phyloP scores from a whole-genome alignment of 495 filamentous ascomycete genomes.

The Hyphodiscus hymeniophilus region DNA sequence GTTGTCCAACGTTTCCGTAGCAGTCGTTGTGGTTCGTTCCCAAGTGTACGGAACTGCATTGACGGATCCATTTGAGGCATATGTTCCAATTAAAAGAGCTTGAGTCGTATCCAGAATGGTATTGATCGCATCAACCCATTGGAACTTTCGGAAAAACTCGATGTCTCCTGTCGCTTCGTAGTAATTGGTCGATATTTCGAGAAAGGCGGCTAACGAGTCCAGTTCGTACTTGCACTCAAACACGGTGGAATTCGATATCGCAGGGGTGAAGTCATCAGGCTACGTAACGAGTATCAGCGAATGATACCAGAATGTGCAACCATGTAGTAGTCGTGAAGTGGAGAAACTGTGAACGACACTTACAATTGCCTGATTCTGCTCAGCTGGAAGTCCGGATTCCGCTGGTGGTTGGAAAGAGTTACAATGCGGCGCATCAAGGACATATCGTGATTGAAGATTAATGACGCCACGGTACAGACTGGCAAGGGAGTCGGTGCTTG shows the following conservation, averaged over 20 bases:
- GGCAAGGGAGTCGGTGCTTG: conserved; percentile 40
- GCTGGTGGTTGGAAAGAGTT: conserved; percentile 57
- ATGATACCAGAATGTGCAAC: too few species aligned
- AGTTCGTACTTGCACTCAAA: conserved; percentile 59
- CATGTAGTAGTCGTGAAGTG: too few species aligned
- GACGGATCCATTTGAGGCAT: conserved; percentile 43
- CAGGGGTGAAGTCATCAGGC: conserved; percentile 28
- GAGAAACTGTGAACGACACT: too few species aligned
- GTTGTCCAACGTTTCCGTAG: conserved; percentile 54
- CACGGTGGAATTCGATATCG: conserved; percentile 29
- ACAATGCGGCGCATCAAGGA: conserved; percentile 51
- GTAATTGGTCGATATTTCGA: conserved; percentile 51
- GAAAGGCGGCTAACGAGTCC: conserved; percentile 58
- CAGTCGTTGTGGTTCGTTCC: conserved; percentile 38
- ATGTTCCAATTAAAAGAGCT: conserved; percentile 48
- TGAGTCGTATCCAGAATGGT: conserved; percentile 39
- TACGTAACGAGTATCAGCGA: too few species aligned
- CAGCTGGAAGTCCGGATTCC: conserved; percentile 39
- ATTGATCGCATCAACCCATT: conserved; percentile 44
- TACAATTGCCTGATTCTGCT: conserved; percentile 27
- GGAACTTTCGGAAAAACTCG: conserved; percentile 46
- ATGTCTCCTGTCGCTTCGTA: conserved; percentile 49
- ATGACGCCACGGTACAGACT: conserved; percentile 55
- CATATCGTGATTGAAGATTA: conserved; percentile 56
- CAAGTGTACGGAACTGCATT: conserved; percentile 48